Evolutionary conservation across 768 basidiomycete genomes (phyloP).

Genomic region (Leccinum variicolor): DNA sequence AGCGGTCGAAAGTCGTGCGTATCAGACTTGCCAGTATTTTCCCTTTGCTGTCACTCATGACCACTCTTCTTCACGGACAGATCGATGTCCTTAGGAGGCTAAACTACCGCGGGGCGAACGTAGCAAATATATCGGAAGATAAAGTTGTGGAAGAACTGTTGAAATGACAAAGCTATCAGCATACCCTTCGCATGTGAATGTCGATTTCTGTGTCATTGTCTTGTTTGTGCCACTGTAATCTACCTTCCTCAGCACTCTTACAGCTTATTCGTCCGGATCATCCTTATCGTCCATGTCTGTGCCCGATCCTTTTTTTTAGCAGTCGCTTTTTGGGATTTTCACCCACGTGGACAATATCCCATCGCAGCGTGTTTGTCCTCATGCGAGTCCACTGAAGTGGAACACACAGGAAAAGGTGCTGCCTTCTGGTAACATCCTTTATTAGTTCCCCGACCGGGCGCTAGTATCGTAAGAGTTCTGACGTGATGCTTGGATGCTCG

Average conservation of each 20-base stretch:
- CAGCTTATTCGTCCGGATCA: conserved; percentile 16
- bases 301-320: conserved; percentile 4
- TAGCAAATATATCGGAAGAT: conserved; percentile 77
- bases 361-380: conserved; percentile 3
- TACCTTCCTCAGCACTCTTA: conserved; percentile 13
- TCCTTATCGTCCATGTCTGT: conserved; percentile 10
- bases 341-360: conserved; percentile 4
- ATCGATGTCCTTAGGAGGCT: conserved; percentile 85
- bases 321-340: conserved; percentile 2
- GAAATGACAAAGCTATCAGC: conserved; percentile 40
- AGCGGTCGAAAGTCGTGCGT: conserved; percentile 81
- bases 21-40: neutral
- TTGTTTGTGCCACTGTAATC: conserved; percentile 26
- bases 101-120: conserved; percentile 85
- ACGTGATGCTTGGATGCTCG: neutral
- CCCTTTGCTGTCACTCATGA: neutral
- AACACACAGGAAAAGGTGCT: neutral
- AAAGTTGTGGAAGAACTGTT: conserved; percentile 83
- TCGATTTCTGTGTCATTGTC: conserved; percentile 24
- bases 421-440: neutral
- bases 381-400: conserved; percentile 7
- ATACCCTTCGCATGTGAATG: conserved; percentile 26
- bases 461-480: neutral
- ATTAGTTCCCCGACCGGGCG: neutral
- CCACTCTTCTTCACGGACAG: conserved; percentile 34